phyloP scores from a whole-genome alignment of 2,329 filamentous ascomycete genomes.

The Xylariaceae sp. region DNA sequence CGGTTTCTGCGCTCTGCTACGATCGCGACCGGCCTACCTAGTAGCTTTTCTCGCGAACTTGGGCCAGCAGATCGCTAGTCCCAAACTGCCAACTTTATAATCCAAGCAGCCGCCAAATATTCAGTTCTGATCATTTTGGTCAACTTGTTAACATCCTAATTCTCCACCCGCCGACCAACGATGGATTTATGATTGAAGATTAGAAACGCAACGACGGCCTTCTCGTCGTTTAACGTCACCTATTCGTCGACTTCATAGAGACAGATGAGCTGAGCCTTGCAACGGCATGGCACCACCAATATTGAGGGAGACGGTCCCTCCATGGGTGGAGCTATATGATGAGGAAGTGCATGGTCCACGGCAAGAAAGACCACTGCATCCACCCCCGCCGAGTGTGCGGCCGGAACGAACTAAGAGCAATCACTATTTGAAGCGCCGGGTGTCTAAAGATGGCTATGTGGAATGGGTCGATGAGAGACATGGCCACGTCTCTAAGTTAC shows the following conservation, averaged over 20 bases:
- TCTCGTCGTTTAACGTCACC: too few species aligned
- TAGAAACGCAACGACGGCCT: too few species aligned
- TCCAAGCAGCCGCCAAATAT: too few species aligned
- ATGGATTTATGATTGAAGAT: too few species aligned
- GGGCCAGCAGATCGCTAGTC: too few species aligned
- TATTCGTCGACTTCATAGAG: background rate
- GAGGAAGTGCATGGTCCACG: constrained; percentile 24
- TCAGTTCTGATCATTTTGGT: too few species aligned
- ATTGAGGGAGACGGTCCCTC: constrained; percentile 27
- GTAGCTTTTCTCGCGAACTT: too few species aligned
- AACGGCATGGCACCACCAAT: constrained; percentile 26
- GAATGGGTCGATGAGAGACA: constrained; percentile 33
- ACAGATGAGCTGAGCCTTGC: constrained; percentile 16
- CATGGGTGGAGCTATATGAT: constrained; percentile 31
- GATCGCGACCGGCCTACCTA: too few species aligned
- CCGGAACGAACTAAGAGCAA: constrained; percentile 26
- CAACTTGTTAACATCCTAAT: too few species aligned
- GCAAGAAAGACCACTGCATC: constrained; percentile 12
- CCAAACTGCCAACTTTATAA: too few species aligned
- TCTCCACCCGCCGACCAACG: too few species aligned
- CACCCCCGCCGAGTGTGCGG: constrained; percentile 21
- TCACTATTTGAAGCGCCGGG: constrained; percentile 27
- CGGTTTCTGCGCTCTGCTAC: too few species aligned
- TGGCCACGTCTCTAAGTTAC: constrained; percentile 35
- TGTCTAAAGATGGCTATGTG: constrained; percentile 32